phyloP scores from a whole-genome alignment of 352 stramenopile genomes.

The Peronospora belbahrii region DNA sequence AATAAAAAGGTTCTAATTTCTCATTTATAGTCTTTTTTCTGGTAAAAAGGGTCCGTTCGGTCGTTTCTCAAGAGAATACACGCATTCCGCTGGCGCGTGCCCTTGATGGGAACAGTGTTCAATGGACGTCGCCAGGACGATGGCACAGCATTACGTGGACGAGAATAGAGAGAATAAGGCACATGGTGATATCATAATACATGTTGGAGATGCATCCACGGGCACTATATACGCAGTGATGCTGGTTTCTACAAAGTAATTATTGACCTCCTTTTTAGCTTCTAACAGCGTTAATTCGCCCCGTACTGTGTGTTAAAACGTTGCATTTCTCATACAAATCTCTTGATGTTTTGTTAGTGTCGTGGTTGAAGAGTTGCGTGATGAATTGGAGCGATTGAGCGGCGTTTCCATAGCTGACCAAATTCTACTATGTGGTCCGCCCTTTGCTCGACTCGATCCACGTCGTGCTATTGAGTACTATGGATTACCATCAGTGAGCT shows the following conservation, averaged over 20 bases:
- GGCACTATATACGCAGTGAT: conserved; percentile 31
- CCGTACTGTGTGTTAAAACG: not conserved
- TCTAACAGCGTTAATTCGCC: conserved; percentile 2
- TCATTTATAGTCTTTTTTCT: conserved; percentile 8
- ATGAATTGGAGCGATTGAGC: conserved; percentile 48
- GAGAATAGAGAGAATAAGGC: conserved; percentile 21
- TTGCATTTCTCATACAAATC: conserved; percentile 11
- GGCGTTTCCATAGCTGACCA: conserved; percentile 60
- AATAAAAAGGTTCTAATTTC: not conserved
- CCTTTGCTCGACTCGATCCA: conserved; percentile 69
- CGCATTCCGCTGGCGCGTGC: conserved; percentile 20
- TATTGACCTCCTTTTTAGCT: conserved; percentile 7
- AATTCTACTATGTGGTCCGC: conserved; percentile 73
- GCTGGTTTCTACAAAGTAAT: conserved; percentile 45
- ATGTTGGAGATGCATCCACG: conserved; percentile 42
- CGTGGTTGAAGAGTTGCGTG: conserved; percentile 57
- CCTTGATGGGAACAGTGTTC: conserved; percentile 28
- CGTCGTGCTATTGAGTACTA: conserved; percentile 63
- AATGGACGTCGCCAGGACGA: conserved; percentile 22
- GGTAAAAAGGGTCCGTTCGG: not conserved
- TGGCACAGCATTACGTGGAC: conserved; percentile 16
- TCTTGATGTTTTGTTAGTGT: conserved; percentile 27
- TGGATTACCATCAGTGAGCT: conserved; percentile 40
- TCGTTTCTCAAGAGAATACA: conserved; percentile 16
- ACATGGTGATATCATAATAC: conserved; percentile 22